Base-by-base conservation (phyloP, 1,139 yeast genomes). In the Sugiyamaella japonica region DNA sequence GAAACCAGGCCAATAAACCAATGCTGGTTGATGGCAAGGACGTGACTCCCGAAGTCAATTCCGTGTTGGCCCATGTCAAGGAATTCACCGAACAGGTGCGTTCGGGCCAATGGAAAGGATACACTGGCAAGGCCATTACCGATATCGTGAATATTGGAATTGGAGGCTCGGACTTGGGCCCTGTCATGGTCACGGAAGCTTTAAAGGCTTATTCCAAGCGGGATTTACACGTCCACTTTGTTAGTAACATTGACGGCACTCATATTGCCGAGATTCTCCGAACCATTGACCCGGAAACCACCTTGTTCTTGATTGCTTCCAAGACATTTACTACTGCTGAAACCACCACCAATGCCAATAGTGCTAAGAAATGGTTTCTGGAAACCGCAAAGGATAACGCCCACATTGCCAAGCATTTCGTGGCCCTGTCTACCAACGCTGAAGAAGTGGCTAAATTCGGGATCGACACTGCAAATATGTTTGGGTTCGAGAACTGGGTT, bases 301-400 rank as follows among this genome's bases (percentile, higher is more conserved):
- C 99, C 40, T 80, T 93, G 73, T 93, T 93, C 75, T 80, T 91
- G 75, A 79, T 93, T 70, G 99, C 99, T 53, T 90, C 98, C 63
- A 93, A 93, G 84, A 93, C 99, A 59, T 93, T 93, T 81, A 93
- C 99, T 69, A 93, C 99, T 61, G 98, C 98, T 56, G 99, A 93
- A 79, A 93, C 99, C 64, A 81, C 82, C 75, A 91, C 98, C 66
- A 93, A 93, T 72, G 99, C 99, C 65, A 86, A 84, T 73, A 81
- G 95, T 55, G 99, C 98, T 62, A 93, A 93, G 82, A 76, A 76
- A 61, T 93, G 99, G 99, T 93, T 93, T 79, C 80, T 93, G 71
- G 76, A 75, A 54, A 70, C 80, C 55, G 95, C 93, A 61, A 80
- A 81, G 71, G 86, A 86, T 66, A 68, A 77, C 56, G 72, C 80